Conservation (phyloP, 2,329 filamentous ascomycete genomes). For the Penicillium sp. region DNA sequence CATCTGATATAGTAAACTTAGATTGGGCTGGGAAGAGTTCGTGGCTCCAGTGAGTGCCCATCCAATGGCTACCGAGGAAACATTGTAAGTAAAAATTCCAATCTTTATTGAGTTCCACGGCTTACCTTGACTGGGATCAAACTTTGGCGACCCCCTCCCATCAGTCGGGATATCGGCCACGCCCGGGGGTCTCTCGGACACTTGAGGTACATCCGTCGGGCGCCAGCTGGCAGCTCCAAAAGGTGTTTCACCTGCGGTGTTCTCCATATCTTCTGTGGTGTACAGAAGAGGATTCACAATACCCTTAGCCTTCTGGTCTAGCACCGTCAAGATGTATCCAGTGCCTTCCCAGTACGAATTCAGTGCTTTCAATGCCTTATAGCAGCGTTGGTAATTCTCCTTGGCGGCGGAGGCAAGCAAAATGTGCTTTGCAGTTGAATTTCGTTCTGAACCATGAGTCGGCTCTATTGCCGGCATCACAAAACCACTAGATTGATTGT, state of each 20-base stretch:
- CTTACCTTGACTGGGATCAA: conserved; percentile 53
- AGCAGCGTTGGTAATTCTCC: conserved; percentile 84
- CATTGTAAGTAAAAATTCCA: conserved; percentile 4
- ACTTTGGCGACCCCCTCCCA: conserved; percentile 45
- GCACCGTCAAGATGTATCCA: conserved; percentile 79
- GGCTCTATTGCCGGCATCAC: conserved; percentile 35
- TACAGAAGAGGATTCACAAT: conserved; percentile 72
- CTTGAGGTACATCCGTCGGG: conserved; percentile 34
- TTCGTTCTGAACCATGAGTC: conserved; percentile 28
- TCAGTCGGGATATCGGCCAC: conserved; percentile 30
- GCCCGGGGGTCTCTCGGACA: conserved; percentile 17
- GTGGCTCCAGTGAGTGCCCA: conserved; percentile 88
- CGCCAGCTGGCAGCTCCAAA: conserved; percentile 54
- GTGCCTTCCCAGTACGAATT: conserved; percentile 83
- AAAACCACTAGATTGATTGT: conserved; percentile 36
- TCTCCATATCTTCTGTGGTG: conserved; percentile 73
- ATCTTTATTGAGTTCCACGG: neutral
- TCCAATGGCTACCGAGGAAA: conserved; percentile 62
- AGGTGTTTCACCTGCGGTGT: conserved; percentile 57
- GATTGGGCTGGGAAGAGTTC: conserved; percentile 78
- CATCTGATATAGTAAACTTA: conserved; percentile 77
- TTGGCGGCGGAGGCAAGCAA: conserved; percentile 77
- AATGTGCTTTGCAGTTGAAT: conserved; percentile 62
- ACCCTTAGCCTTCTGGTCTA: conserved; percentile 85
- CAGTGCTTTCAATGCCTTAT: conserved; percentile 77